phyloP scores from a whole-genome alignment of 2,329 filamentous ascomycete genomes.

The Berkeleyomyces basicola region DNA sequence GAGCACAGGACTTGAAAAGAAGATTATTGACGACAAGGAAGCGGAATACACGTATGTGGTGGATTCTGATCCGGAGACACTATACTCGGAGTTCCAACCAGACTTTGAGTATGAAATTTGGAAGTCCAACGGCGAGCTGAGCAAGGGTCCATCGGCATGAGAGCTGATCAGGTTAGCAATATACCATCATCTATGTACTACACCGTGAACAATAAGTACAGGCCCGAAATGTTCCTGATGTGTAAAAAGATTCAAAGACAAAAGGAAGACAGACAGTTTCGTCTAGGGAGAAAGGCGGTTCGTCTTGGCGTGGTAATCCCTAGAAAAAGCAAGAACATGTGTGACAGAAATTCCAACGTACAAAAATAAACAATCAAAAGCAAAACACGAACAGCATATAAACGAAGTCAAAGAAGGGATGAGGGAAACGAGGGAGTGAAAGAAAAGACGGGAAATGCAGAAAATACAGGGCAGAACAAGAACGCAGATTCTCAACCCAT shows the following conservation, averaged over 20 bases:
- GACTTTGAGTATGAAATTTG: slow-evolving; percentile 22
- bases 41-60: slow-evolving; percentile 24
- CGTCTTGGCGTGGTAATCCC: not conserved
- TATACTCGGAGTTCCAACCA: slow-evolving; percentile 23
- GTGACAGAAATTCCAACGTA: not conserved
- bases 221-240: not conserved
- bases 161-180: not conserved
- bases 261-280: not conserved
- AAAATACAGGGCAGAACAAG: not conserved
- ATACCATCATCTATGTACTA: not conserved
- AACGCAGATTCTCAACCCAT: not conserved
- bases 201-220: not conserved
- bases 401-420: not conserved
- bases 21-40: slow-evolving; percentile 23
- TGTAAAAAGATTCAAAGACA: not conserved
- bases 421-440: not conserved
- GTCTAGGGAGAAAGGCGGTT: not conserved
- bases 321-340: not conserved
- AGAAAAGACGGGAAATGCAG: not conserved
- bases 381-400: not conserved
- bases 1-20: slow-evolving; percentile 18
- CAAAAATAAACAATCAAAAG: not conserved
- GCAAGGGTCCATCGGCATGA: slow-evolving; percentile 2
- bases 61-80: slow-evolving; percentile 19
- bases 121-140: slow-evolving; percentile 18